phyloP scores from a whole-genome alignment of 1,284 basidiomycete genomes.

The Ceratobasidium sp. region DNA sequence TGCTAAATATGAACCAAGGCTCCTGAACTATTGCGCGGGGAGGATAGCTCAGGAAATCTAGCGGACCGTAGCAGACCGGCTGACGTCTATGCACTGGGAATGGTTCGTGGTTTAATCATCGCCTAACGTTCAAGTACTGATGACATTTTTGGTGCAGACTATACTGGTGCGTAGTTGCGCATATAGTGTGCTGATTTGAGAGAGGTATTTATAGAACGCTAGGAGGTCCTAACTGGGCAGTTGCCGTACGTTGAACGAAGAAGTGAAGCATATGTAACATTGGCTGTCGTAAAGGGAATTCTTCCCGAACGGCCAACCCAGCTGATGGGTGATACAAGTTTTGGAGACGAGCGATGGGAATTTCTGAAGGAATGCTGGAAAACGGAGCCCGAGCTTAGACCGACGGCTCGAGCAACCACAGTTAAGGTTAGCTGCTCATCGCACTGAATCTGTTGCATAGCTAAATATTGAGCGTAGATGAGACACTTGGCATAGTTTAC shows the following conservation, averaged over 20 bases:
- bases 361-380: background rate
- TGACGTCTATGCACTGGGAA: conserved; percentile 18
- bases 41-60: background rate
- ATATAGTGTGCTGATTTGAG: background rate
- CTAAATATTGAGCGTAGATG: no score
- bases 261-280: background rate
- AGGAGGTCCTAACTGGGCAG: background rate
- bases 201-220: no score
- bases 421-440: background rate
- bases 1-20: background rate
- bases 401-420: background rate
- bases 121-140: background rate
- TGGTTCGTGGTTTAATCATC: background rate
- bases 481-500: no score
- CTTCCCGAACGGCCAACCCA: background rate
- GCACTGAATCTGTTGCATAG: no score
- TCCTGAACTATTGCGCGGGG: background rate
- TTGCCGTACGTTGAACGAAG: background rate
- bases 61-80: conserved; percentile 6
- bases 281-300: background rate
- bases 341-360: background rate
- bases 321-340: background rate
- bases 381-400: background rate
- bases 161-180: background rate
- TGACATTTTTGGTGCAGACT: background rate